Percentiles rank a stretch among this genome's conserved stretches.
Evolutionary conservation across 139 green algal genomes (phyloP).

Genomic region (Micromonas commoda): DNA sequence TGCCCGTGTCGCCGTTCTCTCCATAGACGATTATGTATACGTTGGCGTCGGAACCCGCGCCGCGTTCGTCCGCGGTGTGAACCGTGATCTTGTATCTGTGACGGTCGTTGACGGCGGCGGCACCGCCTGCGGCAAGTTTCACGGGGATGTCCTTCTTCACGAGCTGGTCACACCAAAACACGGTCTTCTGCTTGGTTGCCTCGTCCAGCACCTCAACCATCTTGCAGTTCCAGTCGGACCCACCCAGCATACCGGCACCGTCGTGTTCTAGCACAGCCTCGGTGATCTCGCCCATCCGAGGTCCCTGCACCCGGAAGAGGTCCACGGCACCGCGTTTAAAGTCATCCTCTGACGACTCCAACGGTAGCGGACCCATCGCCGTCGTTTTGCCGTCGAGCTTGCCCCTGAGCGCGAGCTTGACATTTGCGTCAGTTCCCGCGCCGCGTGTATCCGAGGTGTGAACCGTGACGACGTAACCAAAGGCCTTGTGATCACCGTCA

Average conservation of each 20-base stretch:
- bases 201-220: not conserved
- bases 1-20: too few species aligned
- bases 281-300: not conserved
- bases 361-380: not conserved
- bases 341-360: constrained; percentile 30
- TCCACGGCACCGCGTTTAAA: constrained; percentile 37
- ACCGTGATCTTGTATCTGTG: not conserved
- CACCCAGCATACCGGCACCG: not conserved
- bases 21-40: too few species aligned
- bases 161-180: constrained; percentile 37
- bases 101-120: not conserved
- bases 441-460: constrained; percentile 45
- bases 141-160: constrained; percentile 29
- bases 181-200: not conserved
- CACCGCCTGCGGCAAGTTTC: constrained; percentile 14
- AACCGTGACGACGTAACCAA: constrained; percentile 28
- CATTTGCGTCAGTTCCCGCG: constrained; percentile 56
- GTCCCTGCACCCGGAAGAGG: not conserved
- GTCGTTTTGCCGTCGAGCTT: constrained; percentile 32
- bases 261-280: not conserved
- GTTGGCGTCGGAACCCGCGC: too few species aligned
- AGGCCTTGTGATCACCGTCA: not conserved
- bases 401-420: constrained; percentile 46
- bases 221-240: not conserved
- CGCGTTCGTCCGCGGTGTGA: too few species aligned